These are phyloP conservation scores for Cinnamomum chago DNA, from an alignment of 164 flowering plant species.

Conservation along the genomic window DNA sequence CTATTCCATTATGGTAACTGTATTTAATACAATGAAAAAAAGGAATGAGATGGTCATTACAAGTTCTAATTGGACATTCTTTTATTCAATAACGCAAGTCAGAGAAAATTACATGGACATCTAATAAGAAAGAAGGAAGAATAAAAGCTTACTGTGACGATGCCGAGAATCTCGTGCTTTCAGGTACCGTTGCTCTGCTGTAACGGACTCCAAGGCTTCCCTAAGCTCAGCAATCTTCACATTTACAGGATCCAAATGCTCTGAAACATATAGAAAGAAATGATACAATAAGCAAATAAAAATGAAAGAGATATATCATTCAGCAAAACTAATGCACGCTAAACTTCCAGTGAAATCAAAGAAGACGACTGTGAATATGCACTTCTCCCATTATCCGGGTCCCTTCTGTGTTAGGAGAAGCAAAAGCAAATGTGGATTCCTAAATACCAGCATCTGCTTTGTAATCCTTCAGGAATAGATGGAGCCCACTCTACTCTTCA, in stretches of 20 bases:
- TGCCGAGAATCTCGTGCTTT: conserved; percentile 94
- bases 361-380: too few species aligned
- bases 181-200: conserved; percentile 86
- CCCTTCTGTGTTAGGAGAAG: too few species aligned
- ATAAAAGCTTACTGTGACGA: conserved; percentile 72
- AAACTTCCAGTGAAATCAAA: too few species aligned
- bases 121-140: neutral
- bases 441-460: neutral
- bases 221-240: conserved; percentile 90
- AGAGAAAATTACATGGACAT: neutral
- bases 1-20: too few species aligned
- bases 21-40: too few species aligned
- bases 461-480: neutral
- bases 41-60: too few species aligned
- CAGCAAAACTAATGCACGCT: neutral
- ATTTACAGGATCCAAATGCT: conserved; percentile 91
- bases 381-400: too few species aligned
- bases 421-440: neutral
- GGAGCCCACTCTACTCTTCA: neutral
- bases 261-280: conserved; percentile 33
- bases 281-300: neutral
- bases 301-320: neutral
- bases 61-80: too few species aligned
- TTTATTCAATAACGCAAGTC: neutral
- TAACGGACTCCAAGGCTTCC: conserved; percentile 90